A percentile compares a stretch with the other conserved stretches of the same genome.
These are phyloP conservation scores for Chaetomium strumarium DNA, from an alignment of 2,329 filamentous ascomycete species.

Conservation along the genomic window DNA sequence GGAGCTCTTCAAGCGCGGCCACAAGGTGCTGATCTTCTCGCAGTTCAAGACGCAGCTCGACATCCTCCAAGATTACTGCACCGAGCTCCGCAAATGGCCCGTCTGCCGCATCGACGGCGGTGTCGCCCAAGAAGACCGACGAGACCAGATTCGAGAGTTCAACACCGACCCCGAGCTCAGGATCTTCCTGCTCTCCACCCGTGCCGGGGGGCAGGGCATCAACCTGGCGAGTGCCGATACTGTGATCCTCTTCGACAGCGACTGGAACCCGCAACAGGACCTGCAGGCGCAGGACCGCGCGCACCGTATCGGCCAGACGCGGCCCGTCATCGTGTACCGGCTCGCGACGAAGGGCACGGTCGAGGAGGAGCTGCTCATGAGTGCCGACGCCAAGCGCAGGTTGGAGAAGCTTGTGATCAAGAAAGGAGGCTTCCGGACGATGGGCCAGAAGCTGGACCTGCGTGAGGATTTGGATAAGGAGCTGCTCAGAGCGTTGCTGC, in stretches of 20 bases:
- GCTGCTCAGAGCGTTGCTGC: constrained; percentile 53
- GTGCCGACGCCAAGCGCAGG: constrained; percentile 84
- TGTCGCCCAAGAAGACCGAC: constrained; percentile 67
- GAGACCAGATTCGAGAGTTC: constrained; percentile 66
- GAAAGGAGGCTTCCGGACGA: constrained; percentile 75
- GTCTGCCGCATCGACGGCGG: constrained; percentile 87
- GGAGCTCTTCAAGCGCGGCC: constrained; percentile 62
- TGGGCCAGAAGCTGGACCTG: constrained; percentile 54
- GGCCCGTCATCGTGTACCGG: constrained; percentile 87
- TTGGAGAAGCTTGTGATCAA: constrained; percentile 94
- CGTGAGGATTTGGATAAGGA: constrained; percentile 54
- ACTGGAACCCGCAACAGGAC: constrained; percentile 97
- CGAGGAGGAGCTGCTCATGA: constrained; percentile 78
- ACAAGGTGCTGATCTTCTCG: constrained; percentile 93
- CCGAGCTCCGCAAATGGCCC: constrained; percentile 69
- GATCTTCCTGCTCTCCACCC: constrained; percentile 82
- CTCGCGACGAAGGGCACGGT: constrained; percentile 91
- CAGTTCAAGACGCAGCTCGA: constrained; percentile 95
- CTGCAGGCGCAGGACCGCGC: constrained; percentile 93
- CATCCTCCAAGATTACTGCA: constrained; percentile 81
- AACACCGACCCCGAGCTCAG: constrained; percentile 60
- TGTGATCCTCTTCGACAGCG: constrained; percentile 79
- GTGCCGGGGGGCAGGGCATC: constrained; percentile 91
- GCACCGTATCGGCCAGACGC: constrained; percentile 88
- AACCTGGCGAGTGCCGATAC: constrained; percentile 90